Conservation (phyloP, 768 basidiomycete species). For the Kwoniella bestiolae region DNA sequence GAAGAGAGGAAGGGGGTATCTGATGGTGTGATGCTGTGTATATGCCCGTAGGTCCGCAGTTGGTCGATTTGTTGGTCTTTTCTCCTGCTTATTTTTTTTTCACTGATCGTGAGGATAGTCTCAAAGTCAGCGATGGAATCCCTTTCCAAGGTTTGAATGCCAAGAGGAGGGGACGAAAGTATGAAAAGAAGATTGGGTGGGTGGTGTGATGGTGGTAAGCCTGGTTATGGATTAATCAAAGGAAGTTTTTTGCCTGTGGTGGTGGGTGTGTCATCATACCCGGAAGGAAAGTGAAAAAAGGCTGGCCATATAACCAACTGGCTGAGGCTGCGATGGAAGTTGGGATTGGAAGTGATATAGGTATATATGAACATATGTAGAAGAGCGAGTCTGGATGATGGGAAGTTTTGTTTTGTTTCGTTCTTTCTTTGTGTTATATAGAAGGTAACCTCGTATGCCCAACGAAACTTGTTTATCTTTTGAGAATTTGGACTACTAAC, state of each 20-base stretch:
- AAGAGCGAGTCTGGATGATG: background rate
- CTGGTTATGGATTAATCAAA: background rate
- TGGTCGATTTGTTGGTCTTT: too few species aligned
- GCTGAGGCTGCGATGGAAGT: conserved; percentile 3
- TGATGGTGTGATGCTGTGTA: background rate
- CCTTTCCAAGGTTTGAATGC: background rate
- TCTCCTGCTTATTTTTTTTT: background rate
- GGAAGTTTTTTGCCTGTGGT: background rate
- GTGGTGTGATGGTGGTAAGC: background rate
- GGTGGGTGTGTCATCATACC: background rate
- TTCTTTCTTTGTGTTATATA: background rate
- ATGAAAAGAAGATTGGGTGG: background rate
- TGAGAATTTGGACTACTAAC: background rate
- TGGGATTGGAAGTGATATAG: background rate
- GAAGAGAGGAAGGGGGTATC: background rate
- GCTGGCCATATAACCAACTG: background rate
- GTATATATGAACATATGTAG: too few species aligned
- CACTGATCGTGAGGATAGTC: background rate
- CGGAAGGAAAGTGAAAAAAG: background rate
- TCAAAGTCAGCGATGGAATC: background rate
- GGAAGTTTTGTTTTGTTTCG: background rate
- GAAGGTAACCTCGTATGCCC: conserved; percentile 5
- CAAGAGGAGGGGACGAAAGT: conserved; percentile 2
- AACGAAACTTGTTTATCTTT: background rate
- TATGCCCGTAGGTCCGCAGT: background rate